Conservation (phyloP, 257 asterid species). For the Solanum pinnatisectum region DNA sequence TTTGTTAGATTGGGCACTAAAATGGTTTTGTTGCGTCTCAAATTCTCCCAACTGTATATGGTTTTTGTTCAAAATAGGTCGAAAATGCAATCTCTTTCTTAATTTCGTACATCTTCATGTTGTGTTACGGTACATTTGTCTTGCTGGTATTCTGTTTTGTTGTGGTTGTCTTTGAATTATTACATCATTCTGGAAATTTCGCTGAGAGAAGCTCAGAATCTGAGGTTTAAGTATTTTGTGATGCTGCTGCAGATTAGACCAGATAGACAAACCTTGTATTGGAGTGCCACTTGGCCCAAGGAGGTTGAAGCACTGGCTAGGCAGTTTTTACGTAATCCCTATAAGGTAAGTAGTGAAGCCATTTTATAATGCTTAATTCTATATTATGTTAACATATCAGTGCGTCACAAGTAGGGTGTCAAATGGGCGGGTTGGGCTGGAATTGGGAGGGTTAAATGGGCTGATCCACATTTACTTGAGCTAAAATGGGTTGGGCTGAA, state of each 20-base stretch:
- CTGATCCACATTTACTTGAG: neutral
- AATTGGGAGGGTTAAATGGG: neutral
- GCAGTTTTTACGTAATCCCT: constrained; percentile 72
- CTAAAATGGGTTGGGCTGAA: neutral
- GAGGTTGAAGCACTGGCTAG: constrained; percentile 84
- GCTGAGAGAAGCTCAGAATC: neutral
- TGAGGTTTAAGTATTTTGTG: neutral
- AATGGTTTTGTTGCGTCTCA: neutral
- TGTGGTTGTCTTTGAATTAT: neutral
- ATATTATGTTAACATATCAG: neutral
- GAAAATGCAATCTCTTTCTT: neutral
- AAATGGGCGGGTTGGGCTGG: neutral
- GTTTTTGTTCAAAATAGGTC: neutral
- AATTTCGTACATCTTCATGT: neutral
- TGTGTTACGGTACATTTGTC: neutral
- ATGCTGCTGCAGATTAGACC: constrained; percentile 63
- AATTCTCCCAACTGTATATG: neutral
- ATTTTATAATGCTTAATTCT: neutral
- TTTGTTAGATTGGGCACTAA: neutral
- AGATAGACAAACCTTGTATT: constrained; percentile 90
- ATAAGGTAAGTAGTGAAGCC: constrained; percentile 40
- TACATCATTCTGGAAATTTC: neutral
- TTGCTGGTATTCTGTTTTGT: neutral
- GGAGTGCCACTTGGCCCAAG: constrained; percentile 99
- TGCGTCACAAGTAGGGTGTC: neutral